Evolutionary conservation across 768 basidiomycete genomes (phyloP), one percentile per base, ranked within the genome.

Genomic region (Floccularia luteovirens): DNA sequence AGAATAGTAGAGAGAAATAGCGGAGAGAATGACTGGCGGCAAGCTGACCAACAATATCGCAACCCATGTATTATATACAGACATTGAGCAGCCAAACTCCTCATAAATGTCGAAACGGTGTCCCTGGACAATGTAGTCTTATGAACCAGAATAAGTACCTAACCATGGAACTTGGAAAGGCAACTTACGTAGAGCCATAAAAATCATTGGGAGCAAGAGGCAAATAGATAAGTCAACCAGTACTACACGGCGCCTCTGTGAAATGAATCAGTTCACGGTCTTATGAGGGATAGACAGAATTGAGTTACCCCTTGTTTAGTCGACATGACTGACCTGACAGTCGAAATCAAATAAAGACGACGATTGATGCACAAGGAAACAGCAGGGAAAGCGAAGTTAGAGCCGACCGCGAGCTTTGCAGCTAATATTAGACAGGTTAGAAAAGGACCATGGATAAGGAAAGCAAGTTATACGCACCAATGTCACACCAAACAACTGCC

Each of bases 401-500:
- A 47, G 13, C 68, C 72, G 21, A 73, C 43, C n/a, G 71, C 53
- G 46, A 79, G 59, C 24, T 63, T 62, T n/a, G 73, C 43, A 3
- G 74, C 72, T 69, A 38, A 13, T 24, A 13, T 21, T 4, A n/a
- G n/a, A n/a, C n/a, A n/a, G n/a, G n/a, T n/a, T n/a, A n/a, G n/a
- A n/a, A n/a, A n/a, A n/a, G n/a, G n/a, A 5, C 2, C n/a, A n/a
- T n/a, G n/a, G n/a, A n/a, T n/a, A n/a, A 7, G 20, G 20, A 22
- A 12, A 3, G 53, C n/a, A n/a, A n/a, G n/a, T n/a, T n/a, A n/a
- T n/a, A n/a, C 65, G 49, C 44, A 71, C 71, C 67, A 48, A 75
- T 70, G 50, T 84, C 80, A 51, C 82, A 84, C 79, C 79, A 84
- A 4, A 74, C 61, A 5, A 76, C 76, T 5, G 75, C 70, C 50